Evolutionary conservation across 1,139 yeast species (phyloP).

Genomic region (Torulaspora globosa): DNA sequence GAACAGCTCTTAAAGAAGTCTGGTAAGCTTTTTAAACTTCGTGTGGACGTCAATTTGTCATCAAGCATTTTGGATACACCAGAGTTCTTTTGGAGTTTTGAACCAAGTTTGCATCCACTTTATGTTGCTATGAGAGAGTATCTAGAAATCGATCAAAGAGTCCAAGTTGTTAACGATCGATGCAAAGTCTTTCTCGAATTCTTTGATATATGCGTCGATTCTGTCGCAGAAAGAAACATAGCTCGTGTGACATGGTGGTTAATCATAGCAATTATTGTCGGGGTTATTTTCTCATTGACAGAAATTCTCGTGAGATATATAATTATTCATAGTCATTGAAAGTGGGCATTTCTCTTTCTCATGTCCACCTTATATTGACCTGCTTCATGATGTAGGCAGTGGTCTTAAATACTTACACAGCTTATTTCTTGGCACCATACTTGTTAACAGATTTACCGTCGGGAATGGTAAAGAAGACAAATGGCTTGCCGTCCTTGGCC

Average conservation of each 20-base stretch:
- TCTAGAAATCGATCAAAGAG: conserved; percentile 89
- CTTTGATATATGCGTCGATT: conserved; percentile 87
- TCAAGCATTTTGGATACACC: conserved; percentile 93
- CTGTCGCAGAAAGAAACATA: conserved; percentile 89
- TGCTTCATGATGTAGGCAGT: neutral
- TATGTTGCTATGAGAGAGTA: conserved; percentile 88
- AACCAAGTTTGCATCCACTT: conserved; percentile 90
- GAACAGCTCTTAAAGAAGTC: conserved; percentile 80
- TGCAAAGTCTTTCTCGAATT: conserved; percentile 92
- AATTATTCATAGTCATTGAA: conserved; percentile 39
- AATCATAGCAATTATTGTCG: conserved; percentile 72
- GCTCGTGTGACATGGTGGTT: conserved; percentile 89
- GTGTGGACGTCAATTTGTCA: conserved; percentile 90
- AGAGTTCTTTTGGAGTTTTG: conserved; percentile 93
- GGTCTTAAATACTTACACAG: neutral
- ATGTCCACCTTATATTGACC: too few species aligned
- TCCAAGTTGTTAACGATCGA: conserved; percentile 85
- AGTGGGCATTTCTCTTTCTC: neutral
- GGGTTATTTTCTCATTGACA: conserved; percentile 62
- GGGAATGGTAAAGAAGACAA: conserved; percentile 88
- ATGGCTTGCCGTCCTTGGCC: conserved; percentile 55
- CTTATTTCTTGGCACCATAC: conserved; percentile 65
- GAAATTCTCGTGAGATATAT: conserved; percentile 57
- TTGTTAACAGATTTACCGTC: conserved; percentile 89
- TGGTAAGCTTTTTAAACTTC: conserved; percentile 79